Conservation (phyloP, 176 grass and related monocot species). For the Oryza meyeriana region DNA sequence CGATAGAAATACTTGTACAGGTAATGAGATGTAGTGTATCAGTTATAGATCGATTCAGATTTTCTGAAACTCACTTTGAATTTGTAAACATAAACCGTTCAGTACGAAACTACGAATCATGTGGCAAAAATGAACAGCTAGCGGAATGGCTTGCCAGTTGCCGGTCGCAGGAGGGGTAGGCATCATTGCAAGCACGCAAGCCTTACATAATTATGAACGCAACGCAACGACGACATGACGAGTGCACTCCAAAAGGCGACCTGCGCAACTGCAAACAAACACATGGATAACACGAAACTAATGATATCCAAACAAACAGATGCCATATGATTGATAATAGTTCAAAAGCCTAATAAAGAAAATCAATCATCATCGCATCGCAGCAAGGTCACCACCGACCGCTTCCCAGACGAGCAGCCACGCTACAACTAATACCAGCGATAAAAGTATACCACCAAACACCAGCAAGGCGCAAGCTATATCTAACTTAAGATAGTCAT, state of each 20-base stretch:
- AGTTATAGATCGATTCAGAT: neutral
- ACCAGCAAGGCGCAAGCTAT: neutral
- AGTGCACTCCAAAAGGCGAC: neutral
- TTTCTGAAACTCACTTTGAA: neutral
- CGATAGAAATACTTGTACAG: neutral
- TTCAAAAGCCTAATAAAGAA: neutral
- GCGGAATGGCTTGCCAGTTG: neutral
- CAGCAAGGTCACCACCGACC: neutral
- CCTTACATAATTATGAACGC: neutral
- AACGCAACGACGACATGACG: neutral
- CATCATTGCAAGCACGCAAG: neutral
- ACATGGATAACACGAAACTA: neutral
- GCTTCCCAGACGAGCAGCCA: neutral
- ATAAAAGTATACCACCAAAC: neutral
- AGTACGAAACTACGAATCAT: neutral
- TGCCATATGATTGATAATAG: neutral
- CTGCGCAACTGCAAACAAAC: neutral
- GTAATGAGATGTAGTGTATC: neutral
- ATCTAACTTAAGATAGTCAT: slow-evolving; percentile 23
- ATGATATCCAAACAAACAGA: neutral
- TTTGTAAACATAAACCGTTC: neutral
- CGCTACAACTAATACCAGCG: neutral
- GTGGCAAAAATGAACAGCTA: neutral
- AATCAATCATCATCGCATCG: neutral
- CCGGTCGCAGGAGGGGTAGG: neutral